Percentiles rank a stretch among this genome's conserved stretches.
Evolutionary conservation across 2,329 filamentous ascomycete genomes (phyloP).

Genomic region (Teratosphaeriaceae sp.): DNA sequence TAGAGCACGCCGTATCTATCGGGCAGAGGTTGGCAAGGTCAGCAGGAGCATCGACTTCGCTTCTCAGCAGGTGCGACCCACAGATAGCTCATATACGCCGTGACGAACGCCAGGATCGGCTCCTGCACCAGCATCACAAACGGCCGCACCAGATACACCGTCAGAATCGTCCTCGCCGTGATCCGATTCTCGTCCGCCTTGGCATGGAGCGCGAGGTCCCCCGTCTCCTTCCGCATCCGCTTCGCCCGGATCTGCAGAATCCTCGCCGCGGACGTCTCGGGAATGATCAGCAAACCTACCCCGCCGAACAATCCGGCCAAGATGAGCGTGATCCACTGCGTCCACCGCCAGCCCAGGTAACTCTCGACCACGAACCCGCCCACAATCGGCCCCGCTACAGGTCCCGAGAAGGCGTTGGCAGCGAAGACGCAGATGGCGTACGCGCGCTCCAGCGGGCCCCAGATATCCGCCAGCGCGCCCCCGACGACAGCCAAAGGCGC

Average conservation of each 20-base stretch:
- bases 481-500: slow-evolving; percentile 43
- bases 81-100: slow-evolving; percentile 19
- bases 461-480: slow-evolving; percentile 21
- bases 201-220: slow-evolving; percentile 42
- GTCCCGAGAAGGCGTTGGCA: slow-evolving; percentile 19
- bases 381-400: slow-evolving; percentile 23
- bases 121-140: slow-evolving; percentile 24
- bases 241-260: slow-evolving; percentile 45
- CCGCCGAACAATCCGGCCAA: slow-evolving; percentile 38
- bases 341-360: slow-evolving; percentile 25
- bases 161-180: slow-evolving; percentile 24
- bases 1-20: slow-evolving; percentile 29
- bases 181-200: slow-evolving; percentile 39
- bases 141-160: slow-evolving; percentile 21
- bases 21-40: too few species aligned
- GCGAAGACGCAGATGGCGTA: slow-evolving; percentile 20
- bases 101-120: slow-evolving; percentile 23
- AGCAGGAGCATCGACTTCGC: too few species aligned
- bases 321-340: slow-evolving; percentile 27
- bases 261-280: slow-evolving; percentile 45
- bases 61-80: too few species aligned
- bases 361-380: slow-evolving; percentile 18
- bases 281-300: slow-evolving; percentile 40
- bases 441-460: slow-evolving; percentile 18
- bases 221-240: slow-evolving; percentile 42